Base-by-base conservation (phyloP, 2,329 filamentous ascomycete genomes). In the Aspergillus sp. region DNA sequence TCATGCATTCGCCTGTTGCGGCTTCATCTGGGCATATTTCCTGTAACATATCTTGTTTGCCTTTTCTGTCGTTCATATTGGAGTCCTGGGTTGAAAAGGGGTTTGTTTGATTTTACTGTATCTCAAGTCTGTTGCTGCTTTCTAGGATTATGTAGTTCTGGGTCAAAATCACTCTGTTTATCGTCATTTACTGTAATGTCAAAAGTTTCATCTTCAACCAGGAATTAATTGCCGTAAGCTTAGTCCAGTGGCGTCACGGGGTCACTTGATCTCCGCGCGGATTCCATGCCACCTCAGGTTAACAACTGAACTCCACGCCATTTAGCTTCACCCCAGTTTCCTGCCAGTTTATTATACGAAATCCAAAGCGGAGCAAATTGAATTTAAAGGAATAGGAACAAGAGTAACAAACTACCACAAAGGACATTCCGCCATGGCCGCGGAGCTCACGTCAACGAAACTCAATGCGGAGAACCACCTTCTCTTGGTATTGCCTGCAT, bases 401-500 rank as follows among this genome's bases (percentile, higher is more conserved):
- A 39, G 37, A 19, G 12, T 22, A 20, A 39, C 17, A 39, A 19
- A 19, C 2, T 5, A 19, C 37, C 19, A 10, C 25, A 30, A 30
- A 30, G 30, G 30, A 37, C 15, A 17, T 13, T 44, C 44, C 48
- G 57, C 30, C 10, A 71, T 72, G 68, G 66, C 69, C 45, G 69
- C 65, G 27, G 71, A 75, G 52, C 61, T 73, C 27, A 71, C 68
- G 0, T 71, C 70, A 12, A 74, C 68, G 27, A 74, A 75, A 62
- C 67, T 76, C 43, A 74, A 74, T 56, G 65, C 73, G 20, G 74
- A 76, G 61, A 74, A 70, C 53, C 74, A 76, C 50, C 60, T 76
- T 41, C 68, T 76, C 43, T 60, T 76, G 55, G 74, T 76, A 72
- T 46, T 43, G 43, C 38, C 41, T 32, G 38, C 30, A 39, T 39